Percentiles rank a stretch among this genome's conserved stretches.
Conservation (phyloP, 2,329 filamentous ascomycete species). For the Fonsecaea erecta region DNA sequence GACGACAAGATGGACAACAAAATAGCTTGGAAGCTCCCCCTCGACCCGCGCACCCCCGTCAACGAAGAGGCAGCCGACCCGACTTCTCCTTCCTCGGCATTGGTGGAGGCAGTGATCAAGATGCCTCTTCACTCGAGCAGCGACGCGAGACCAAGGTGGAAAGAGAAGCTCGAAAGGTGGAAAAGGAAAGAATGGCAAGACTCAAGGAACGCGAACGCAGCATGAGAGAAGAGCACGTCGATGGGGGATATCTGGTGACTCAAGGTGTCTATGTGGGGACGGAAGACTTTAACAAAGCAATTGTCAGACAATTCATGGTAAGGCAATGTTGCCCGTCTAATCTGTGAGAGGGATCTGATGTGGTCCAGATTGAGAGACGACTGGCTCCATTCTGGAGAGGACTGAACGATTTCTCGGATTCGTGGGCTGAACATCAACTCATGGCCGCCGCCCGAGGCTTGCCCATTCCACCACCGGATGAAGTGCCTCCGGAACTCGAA, state of each 20-base stretch:
- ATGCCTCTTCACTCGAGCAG: slow-evolving; percentile 57
- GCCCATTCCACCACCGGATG: slow-evolving; percentile 80
- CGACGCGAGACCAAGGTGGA: slow-evolving; percentile 90
- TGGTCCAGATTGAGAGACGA: slow-evolving; percentile 80
- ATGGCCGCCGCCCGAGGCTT: slow-evolving; percentile 85
- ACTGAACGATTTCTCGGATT: slow-evolving; percentile 82
- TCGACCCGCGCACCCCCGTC: slow-evolving; percentile 46
- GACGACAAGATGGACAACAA: slow-evolving; percentile 29
- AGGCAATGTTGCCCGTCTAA: slow-evolving; percentile 34
- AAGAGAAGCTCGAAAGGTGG: slow-evolving; percentile 80
- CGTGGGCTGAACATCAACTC: slow-evolving; percentile 95
- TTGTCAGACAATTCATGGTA: slow-evolving; percentile 91
- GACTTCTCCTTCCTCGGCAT: slow-evolving; percentile 66
- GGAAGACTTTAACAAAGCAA: slow-evolving; percentile 89
- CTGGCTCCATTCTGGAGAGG: slow-evolving; percentile 96
- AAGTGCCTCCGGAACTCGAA: slow-evolving; percentile 73
- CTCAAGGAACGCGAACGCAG: slow-evolving; percentile 87
- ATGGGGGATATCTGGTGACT: slow-evolving; percentile 93
- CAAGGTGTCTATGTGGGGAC: slow-evolving; percentile 88
- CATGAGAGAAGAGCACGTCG: slow-evolving; percentile 87
- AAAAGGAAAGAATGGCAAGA: slow-evolving; percentile 76
- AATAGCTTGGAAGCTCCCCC: slow-evolving; percentile 22
- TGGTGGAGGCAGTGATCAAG: slow-evolving; percentile 54
- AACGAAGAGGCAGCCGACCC: slow-evolving; percentile 59
- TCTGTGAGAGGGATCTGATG: not conserved